Base-by-base conservation (phyloP, 1,284 basidiomycete genomes). In the Moesziomyces antarcticus region DNA sequence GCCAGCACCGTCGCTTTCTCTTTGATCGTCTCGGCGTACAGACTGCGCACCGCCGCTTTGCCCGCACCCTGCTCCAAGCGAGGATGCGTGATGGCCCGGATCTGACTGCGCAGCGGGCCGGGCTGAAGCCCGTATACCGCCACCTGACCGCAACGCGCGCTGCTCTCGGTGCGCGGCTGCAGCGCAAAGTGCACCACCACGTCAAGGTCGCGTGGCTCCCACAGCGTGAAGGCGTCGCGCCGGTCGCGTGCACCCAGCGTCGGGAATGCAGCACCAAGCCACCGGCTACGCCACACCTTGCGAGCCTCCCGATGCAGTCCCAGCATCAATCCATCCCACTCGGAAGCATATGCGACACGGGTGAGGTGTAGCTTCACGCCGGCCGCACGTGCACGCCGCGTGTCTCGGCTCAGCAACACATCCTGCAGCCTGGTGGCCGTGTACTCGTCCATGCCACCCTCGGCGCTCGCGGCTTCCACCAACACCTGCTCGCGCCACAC, bases 11-110 rank as follows among this genome's bases (percentile, higher is more conserved):
- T 60, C 11, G 62, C 69, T 27, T 67, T 64, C 25, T 79, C 75
- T 30, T 56, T 53, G 0, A 63, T 54, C 33, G 81, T 79, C 55
- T 80, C 60, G 16, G 64, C 77, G 64, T 81, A 82, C 49, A 82
- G 56, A 51, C 70, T 76, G 4, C 78, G 47, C 5, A 71, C 47
- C 22, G 48, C 25, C 5, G 46, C 45, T 5, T 35, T 49, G 5
- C 27, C 45, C 1, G 30, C 30, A 18, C 42, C 27, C 25, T 22
- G 20, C 14, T 24, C 24, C 25, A 46, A 35, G 2, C 21, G 27
- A 4, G 71, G 61, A 35, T 69, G 64, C 6, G 65, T 67, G 51
- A 71, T 48, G 5, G 53, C 24, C 0, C 58, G 62, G 18, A 78
- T 50, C 5, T 27, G 45, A 24, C 71, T 71, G 9, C 59, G 60